phyloP scores from a whole-genome alignment of 148 eudicot genomes.

The Rhododendron mucronatum region DNA sequence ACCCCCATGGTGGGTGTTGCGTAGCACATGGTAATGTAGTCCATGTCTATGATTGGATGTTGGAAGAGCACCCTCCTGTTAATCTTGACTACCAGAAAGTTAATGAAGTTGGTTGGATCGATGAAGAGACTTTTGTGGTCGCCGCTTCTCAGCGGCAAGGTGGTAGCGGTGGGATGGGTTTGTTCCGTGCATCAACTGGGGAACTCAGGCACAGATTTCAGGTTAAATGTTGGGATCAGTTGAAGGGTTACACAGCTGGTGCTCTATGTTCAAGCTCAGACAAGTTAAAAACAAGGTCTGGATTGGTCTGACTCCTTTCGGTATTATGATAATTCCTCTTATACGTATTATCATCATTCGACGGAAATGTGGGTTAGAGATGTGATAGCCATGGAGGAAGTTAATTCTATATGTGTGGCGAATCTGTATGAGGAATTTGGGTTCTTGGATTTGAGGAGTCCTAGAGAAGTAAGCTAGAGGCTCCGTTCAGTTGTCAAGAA shows the following conservation, averaged over 20 bases:
- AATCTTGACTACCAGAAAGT: slow-evolving; percentile 74
- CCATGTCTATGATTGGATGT: slow-evolving; percentile 83
- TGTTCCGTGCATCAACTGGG: slow-evolving; percentile 48
- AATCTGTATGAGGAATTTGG: slow-evolving; percentile 72
- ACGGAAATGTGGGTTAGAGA: slow-evolving; percentile 41
- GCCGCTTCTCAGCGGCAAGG: slow-evolving; percentile 58
- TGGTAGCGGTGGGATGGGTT: slow-evolving; percentile 66
- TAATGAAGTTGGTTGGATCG: slow-evolving; percentile 65
- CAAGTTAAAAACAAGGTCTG: slow-evolving; percentile 57
- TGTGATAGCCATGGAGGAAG: slow-evolving; percentile 67
- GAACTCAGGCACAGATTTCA: slow-evolving; percentile 46
- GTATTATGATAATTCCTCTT: too few species aligned
- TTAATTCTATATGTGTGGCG: slow-evolving; percentile 48
- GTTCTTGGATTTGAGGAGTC: slow-evolving; percentile 62
- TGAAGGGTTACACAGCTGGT: slow-evolving; percentile 77
- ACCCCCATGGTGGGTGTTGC: slow-evolving; percentile 71
- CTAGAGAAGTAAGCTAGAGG: slow-evolving; percentile 35
- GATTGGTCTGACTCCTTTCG: slow-evolving; percentile 60
- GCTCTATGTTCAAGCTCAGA: slow-evolving; percentile 47
- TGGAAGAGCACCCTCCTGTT: slow-evolving; percentile 61
- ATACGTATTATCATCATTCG: too few species aligned
- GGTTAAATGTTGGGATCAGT: slow-evolving; percentile 43
- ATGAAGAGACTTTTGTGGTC: slow-evolving; percentile 41
- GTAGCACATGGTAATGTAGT: slow-evolving; percentile 89
- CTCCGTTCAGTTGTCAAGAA: too few species aligned